These are phyloP conservation scores for Odontarrhena argentea DNA, from an alignment of 345 rosid genomes.

Conservation along the genomic window DNA sequence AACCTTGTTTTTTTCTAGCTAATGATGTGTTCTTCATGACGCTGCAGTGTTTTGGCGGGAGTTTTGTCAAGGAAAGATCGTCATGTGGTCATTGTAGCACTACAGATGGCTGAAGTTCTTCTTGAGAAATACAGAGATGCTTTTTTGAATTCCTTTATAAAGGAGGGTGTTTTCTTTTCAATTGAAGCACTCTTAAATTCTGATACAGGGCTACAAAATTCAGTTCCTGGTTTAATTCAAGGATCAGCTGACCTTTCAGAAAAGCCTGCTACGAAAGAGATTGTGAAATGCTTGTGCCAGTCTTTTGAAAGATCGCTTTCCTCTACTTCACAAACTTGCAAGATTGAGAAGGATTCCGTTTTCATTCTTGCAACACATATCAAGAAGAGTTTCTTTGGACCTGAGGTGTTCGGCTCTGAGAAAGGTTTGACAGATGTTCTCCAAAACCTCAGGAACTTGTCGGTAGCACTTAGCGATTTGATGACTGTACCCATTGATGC, in stretches of 20 bases:
- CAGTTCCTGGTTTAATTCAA: slow-evolving; percentile 36
- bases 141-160: slow-evolving; percentile 68
- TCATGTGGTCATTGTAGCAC: slow-evolving; percentile 72
- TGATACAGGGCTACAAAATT: slow-evolving; percentile 49
- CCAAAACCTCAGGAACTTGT: slow-evolving; percentile 64
- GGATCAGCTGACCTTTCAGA: slow-evolving; percentile 52
- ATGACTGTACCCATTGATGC: slow-evolving; percentile 41
- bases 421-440: slow-evolving; percentile 81
- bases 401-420: slow-evolving; percentile 58
- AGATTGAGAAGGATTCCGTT: slow-evolving; percentile 65
- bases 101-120: slow-evolving; percentile 67
- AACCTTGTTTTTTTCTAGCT: slow-evolving; percentile 25
- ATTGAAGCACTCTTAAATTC: slow-evolving; percentile 64
- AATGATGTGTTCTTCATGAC: slow-evolving; percentile 32
- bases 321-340: slow-evolving; percentile 59
- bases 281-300: slow-evolving; percentile 76
- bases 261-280: slow-evolving; percentile 54
- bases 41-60: slow-evolving; percentile 85
- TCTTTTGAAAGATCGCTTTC: slow-evolving; percentile 54
- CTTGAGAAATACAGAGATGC: slow-evolving; percentile 68
- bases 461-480: slow-evolving; percentile 60
- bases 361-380: slow-evolving; percentile 67
- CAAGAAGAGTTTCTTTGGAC: slow-evolving; percentile 59
- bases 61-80: slow-evolving; percentile 79
- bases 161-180: slow-evolving; percentile 85